Conservation (phyloP, 345 rosid species). For the Raphanus sativus region DNA sequence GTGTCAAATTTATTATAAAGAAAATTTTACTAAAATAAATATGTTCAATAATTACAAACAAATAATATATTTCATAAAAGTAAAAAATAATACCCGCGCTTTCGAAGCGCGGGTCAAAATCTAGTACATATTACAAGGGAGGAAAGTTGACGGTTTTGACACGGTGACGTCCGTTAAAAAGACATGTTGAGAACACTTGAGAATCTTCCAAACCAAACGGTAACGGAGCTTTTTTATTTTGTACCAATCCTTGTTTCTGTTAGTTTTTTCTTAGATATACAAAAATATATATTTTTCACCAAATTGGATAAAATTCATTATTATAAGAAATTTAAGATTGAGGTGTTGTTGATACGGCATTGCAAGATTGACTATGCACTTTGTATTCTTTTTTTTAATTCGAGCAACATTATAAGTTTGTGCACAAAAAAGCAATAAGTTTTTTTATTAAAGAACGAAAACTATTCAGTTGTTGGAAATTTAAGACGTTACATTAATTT, state of each 20-base stretch:
- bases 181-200: background rate
- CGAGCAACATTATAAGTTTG: background rate
- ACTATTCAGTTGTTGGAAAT: background rate
- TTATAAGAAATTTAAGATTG: conserved; percentile 6
- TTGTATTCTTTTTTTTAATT: background rate
- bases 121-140: background rate
- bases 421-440: background rate
- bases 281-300: no score
- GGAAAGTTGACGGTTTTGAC: conserved; percentile 25
- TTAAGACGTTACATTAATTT: conserved; percentile 7
- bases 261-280: conserved; percentile 2
- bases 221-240: conserved; percentile 7
- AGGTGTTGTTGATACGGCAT: conserved; percentile 4
- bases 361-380: conserved; percentile 12
- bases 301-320: background rate
- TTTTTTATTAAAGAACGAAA: background rate
- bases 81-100: no score
- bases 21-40: no score
- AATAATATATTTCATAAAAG: no score
- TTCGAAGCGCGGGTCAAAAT: no score
- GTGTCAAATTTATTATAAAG: no score
- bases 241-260: background rate
- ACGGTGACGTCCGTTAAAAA: conserved; percentile 33
- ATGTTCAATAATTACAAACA: no score
- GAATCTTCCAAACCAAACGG: conserved; percentile 22